Percentiles rank a stretch among this genome's conserved stretches.
Evolutionary conservation across 352 stramenopile genomes (phyloP).

Genomic region (Pythium periplocum): DNA sequence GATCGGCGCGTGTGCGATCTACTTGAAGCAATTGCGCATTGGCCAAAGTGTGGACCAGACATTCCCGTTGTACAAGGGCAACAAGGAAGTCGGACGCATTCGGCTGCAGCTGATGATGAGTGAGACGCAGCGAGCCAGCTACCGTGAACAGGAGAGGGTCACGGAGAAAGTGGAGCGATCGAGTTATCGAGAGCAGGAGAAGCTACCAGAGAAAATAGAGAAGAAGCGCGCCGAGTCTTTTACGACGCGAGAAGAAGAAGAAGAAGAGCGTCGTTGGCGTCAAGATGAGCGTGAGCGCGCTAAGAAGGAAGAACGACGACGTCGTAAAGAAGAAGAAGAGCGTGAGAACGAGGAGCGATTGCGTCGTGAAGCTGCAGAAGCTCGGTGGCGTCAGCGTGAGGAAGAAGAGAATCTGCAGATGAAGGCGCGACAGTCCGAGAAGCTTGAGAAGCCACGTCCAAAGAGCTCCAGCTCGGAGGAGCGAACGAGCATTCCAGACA

Average conservation of each 20-base stretch:
- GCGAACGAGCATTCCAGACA: too few relatives aligned
- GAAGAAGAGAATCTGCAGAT: constrained; percentile 7
- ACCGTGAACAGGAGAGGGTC: constrained; percentile 12
- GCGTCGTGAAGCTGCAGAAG: constrained; percentile 6
- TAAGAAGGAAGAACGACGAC: background rate
- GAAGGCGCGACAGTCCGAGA: too few relatives aligned
- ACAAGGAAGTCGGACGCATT: constrained; percentile 32
- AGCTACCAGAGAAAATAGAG: too few relatives aligned
- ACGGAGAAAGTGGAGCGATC: constrained; percentile 16
- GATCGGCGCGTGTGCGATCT: constrained; percentile 53
- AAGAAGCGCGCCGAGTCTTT: too few relatives aligned
- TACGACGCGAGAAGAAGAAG: background rate
- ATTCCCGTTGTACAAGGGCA: constrained; percentile 51
- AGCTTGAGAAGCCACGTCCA: too few relatives aligned
- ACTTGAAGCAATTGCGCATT: constrained; percentile 42
- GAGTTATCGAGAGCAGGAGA: constrained; percentile 13
- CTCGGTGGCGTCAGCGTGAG: constrained; percentile 1
- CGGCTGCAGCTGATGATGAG: constrained; percentile 44
- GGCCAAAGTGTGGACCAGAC: constrained; percentile 43
- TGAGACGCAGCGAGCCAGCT: constrained; percentile 5
- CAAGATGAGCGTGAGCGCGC: background rate
- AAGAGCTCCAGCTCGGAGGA: too few relatives aligned
- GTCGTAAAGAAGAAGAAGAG: constrained; percentile 6
- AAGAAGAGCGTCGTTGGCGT: constrained; percentile 8
- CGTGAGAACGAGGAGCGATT: constrained; percentile 11